Evolutionary conservation across 208 protist genomes (phyloP), one percentile per base, ranked within the genome.

Genomic region (Angomonas ambiguus): DNA sequence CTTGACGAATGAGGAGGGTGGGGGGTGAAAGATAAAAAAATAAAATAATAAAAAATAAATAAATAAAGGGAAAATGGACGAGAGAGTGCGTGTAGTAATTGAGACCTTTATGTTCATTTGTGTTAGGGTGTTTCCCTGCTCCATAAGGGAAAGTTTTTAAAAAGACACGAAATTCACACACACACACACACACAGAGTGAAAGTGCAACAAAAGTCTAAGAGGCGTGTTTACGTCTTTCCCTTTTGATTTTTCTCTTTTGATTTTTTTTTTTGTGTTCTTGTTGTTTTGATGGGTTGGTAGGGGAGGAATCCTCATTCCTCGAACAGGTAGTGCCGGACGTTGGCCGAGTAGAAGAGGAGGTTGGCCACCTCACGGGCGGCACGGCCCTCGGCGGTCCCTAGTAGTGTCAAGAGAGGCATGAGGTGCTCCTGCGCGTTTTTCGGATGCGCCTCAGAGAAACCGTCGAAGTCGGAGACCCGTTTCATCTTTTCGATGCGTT

Each of bases 351-450:
- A 62, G 62, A 78, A 69, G 16, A 35, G 51, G 0, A 83, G 20
- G 57, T 51, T 83, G 58, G 71, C 77, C n/a, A 84, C 80, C 56
- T 84, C 79, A 31, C 77, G 62, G 42, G 72, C 82, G 1, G 45
- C 25, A 24, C 34, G 34, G 24, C 79, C 76, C 27, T 76, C 48
- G 0, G 75, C 74, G 1, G 79, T 75, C 41, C 87, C 89, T 13
- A 80, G 32, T 13, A 82, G 64, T 25, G 91, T 90, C n/a, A 94
- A 67, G 22, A 96, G 56, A 33, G 90, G 90, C 67, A 96, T 83
- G 24, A 97, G 70, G 63, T 97, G 88, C 65, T 97, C 93, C 35
- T 82, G 71, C 11, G 59, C 69, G 33, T 67, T 49, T 1, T 18
- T 67, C 20, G 83, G 83, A 22, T 93, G 86, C 6, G 78, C 71